A percentile compares a stretch with the other conserved stretches of the same genome.
Conservation (phyloP, 208 protist species). For the Tritrichomonas foetus region DNA sequence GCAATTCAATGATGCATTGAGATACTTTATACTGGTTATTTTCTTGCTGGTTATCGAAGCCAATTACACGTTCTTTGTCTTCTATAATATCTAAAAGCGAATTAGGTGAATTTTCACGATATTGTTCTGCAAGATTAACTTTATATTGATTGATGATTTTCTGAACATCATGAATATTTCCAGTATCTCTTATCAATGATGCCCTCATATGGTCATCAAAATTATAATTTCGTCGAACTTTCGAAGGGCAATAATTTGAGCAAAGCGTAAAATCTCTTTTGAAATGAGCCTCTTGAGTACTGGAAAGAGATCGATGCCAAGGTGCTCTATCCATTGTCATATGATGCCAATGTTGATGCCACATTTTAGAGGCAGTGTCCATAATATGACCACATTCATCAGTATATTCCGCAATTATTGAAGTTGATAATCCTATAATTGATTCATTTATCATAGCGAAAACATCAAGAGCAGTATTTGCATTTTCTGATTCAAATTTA, state of each 20-base stretch:
- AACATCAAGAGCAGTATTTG: neutral
- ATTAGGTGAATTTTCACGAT: neutral
- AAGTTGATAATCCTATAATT: neutral
- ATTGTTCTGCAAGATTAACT: neutral
- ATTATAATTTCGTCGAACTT: neutral
- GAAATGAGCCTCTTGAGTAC: neutral
- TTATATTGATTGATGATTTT: neutral
- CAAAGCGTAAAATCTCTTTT: neutral
- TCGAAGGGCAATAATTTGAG: neutral
- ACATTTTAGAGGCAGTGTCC: neutral
- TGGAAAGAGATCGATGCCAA: neutral
- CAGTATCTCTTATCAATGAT: slow-evolving; percentile 22
- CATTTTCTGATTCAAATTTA: neutral
- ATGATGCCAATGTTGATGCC: neutral
- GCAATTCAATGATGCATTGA: neutral
- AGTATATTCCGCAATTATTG: neutral
- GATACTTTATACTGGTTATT: neutral
- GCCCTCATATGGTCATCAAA: slow-evolving; percentile 32
- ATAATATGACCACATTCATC: neutral
- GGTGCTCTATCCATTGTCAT: neutral
- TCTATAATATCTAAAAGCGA: neutral
- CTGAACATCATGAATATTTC: neutral
- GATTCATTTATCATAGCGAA: neutral
- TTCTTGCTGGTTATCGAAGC: too few species aligned
- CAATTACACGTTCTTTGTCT: neutral